Evolutionary conservation across 2,329 filamentous ascomycete genomes (phyloP), one percentile per base, ranked within the genome.

Genomic region (Talaromyces sp.): DNA sequence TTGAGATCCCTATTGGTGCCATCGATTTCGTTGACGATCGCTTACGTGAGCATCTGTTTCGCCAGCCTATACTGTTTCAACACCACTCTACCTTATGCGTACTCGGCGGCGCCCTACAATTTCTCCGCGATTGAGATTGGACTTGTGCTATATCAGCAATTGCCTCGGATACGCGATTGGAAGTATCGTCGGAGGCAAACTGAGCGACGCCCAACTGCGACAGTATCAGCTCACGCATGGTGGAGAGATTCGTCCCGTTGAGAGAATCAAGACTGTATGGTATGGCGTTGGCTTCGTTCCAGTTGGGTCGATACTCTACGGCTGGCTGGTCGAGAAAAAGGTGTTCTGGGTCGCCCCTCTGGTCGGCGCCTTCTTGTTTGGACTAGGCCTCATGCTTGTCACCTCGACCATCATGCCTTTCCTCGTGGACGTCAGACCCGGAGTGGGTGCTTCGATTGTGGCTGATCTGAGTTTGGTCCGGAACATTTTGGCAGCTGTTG

Each of bases 351-450:
- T 60, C 6, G 58, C 58, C 1, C 58, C 58, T 31, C 44, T 60
- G n/a, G 44, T 60, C 9, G 58, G 58, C 25, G 58, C 58, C 14
- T 50, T 60, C 11, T 25, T 60, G 1, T 65, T 65, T 28, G 57
- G 63, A 31, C 57, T 65, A 3, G 61, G 63, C 8, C 56, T 65
- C n/a, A 65, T 62, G 62, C 61, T 65, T 16, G 33, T 65, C 8
- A 65, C 61, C 12, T 63, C 63, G 7, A 65, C 63, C 7, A 57
- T 65, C 14, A 65, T 65, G 63, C 63, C 63, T 18, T 65, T 63
- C 40, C 39, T 65, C 25, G 61, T 65, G 5, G 63, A 65, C 44
- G 18, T 63, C 16, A 60, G 52, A n/a, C 63, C 63, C 1, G 61
- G 63, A 16, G 48, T 48, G 7, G 63, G 63, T 44, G 63, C 63